A percentile compares a stretch with the other conserved stretches of the same genome.
Conservation (phyloP, 2,329 filamentous ascomycete genomes). For the Diaporthe nobilis region DNA sequence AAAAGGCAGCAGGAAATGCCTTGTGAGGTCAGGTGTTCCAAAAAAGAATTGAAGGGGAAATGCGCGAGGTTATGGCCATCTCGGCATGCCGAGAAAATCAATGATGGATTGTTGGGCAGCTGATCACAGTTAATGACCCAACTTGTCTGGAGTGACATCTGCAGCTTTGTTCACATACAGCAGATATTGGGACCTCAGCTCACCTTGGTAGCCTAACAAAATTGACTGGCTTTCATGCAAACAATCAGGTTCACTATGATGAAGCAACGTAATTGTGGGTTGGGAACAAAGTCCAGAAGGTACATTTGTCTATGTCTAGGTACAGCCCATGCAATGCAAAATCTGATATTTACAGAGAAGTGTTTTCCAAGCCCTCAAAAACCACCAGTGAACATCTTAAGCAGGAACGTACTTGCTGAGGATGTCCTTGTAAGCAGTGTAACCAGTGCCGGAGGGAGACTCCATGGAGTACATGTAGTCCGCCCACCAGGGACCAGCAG, state of each 20-base stretch:
- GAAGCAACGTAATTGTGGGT: background rate
- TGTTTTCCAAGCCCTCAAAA: background rate
- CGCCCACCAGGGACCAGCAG: conserved; percentile 70
- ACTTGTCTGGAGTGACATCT: background rate
- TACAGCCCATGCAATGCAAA: conserved; percentile 21
- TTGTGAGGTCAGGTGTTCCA: too few relatives aligned
- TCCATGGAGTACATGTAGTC: conserved; percentile 64
- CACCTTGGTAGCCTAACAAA: background rate
- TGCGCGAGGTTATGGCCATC: too few relatives aligned
- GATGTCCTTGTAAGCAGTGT: conserved; percentile 47
- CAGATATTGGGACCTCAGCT: accelerated
- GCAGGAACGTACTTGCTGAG: conserved; percentile 39
- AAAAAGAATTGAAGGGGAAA: background rate
- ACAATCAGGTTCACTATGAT: background rate
- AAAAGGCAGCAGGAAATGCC: background rate
- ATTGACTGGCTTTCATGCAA: background rate
- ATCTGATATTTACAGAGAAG: conserved; percentile 36
- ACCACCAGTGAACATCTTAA: background rate
- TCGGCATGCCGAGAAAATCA: background rate
- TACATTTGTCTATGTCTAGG: conserved; percentile 22
- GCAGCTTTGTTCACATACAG: background rate
- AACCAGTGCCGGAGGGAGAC: conserved; percentile 59
- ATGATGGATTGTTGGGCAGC: background rate
- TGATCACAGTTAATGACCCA: too few relatives aligned
- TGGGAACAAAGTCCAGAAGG: background rate